Evolutionary conservation across 352 stramenopile genomes (phyloP).

Genomic region (Pythium pectinolyticum): DNA sequence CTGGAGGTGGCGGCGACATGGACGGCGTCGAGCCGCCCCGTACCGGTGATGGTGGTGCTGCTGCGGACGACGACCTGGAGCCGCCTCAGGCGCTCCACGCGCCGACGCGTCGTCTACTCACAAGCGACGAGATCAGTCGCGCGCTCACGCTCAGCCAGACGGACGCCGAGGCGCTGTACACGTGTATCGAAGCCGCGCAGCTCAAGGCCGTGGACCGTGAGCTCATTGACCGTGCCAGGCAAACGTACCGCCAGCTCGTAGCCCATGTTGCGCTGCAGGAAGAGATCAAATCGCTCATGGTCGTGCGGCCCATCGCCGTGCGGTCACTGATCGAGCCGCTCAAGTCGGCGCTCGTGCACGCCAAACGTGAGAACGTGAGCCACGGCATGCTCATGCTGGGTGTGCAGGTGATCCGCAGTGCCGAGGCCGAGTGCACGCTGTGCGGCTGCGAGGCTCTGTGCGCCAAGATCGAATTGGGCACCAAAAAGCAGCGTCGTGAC

Average conservation of each 20-base stretch:
- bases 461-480: constrained; percentile 56
- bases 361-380: constrained; percentile 48
- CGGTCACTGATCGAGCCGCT: constrained; percentile 66
- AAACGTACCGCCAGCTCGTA: constrained; percentile 70
- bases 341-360: constrained; percentile 51
- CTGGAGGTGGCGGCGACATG: constrained; percentile 12
- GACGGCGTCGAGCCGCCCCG: constrained; percentile 22
- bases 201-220: constrained; percentile 58
- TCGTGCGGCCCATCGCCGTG: constrained; percentile 67
- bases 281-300: constrained; percentile 76
- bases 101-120: constrained; percentile 21
- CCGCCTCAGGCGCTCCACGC: constrained; percentile 12
- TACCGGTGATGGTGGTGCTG: too few relatives aligned
- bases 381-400: constrained; percentile 55
- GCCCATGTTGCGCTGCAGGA: constrained; percentile 72
- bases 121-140: constrained; percentile 44
- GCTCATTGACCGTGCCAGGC: constrained; percentile 49
- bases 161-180: constrained; percentile 77
- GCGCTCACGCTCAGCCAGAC: constrained; percentile 60
- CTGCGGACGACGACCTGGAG: too few relatives aligned
- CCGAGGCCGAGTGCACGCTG: constrained; percentile 79
- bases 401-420: constrained; percentile 65
- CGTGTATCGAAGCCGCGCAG: constrained; percentile 61
- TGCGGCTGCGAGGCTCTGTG: constrained; percentile 73
- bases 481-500: constrained; percentile 47